phyloP scores from a whole-genome alignment of 176 grass and related monocot genomes.

The Tillandsia leiboldiana region DNA sequence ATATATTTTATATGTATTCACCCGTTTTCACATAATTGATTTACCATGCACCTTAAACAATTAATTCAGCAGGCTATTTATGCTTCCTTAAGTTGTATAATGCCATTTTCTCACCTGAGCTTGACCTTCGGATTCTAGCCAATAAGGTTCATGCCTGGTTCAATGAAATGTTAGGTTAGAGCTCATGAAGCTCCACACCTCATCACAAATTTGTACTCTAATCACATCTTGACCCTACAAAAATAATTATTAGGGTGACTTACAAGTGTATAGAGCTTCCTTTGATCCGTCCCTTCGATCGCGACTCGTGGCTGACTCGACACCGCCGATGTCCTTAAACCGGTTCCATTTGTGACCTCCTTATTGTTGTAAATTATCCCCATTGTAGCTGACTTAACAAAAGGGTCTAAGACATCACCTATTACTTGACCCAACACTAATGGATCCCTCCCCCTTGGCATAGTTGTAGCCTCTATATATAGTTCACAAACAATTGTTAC shows the following conservation, averaged over 20 bases:
- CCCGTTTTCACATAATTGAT: too few species aligned
- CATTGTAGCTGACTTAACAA: constrained; percentile 57
- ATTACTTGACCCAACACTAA: constrained; percentile 79
- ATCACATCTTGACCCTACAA: constrained; percentile 30
- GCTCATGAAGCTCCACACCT: constrained; percentile 19
- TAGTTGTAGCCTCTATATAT: constrained; percentile 10
- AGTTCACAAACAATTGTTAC: neutral
- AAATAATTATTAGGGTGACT: constrained; percentile 35
- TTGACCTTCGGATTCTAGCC: constrained; percentile 10
- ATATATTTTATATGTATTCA: too few species aligned
- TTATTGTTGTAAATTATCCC: constrained; percentile 64
- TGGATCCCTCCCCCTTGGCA: constrained; percentile 76
- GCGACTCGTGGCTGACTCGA: constrained; percentile 47
- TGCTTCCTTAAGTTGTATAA: neutral
- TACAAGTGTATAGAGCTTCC: constrained; percentile 94
- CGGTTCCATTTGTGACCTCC: constrained; percentile 85
- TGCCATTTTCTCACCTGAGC: constrained; percentile 21
- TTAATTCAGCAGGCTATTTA: too few species aligned
- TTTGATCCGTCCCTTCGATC: constrained; percentile 54
- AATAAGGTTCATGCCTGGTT: constrained; percentile 23
- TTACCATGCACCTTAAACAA: too few species aligned
- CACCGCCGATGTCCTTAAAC: constrained; percentile 55
- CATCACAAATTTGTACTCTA: constrained; percentile 12
- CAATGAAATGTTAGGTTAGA: constrained; percentile 36
- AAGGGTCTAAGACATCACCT: constrained; percentile 89